Percentiles rank a stretch among this genome's conserved stretches.
phyloP scores from a whole-genome alignment of 73 alveolate genomes.

The Symbiodinium natans region DNA sequence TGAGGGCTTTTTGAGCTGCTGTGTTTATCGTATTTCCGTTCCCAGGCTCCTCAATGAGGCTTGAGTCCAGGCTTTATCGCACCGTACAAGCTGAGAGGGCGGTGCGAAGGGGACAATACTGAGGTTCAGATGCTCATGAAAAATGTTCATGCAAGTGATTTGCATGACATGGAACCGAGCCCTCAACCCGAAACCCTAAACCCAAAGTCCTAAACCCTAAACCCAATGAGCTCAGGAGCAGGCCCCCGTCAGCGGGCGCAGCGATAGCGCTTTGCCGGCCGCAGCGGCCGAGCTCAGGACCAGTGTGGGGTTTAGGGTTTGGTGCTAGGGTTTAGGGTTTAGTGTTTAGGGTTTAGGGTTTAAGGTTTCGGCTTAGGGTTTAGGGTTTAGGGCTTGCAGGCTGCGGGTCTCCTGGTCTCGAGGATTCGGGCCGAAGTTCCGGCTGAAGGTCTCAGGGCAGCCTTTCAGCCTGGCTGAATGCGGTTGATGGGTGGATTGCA shows the following conservation, averaged over 20 bases:
- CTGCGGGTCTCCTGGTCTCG: too few species aligned
- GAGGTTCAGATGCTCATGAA: too few species aligned
- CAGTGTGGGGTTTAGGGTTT: not conserved
- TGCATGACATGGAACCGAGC: too few species aligned
- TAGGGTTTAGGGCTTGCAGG: not conserved
- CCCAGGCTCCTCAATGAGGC: conserved; percentile 1
- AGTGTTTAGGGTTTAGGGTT: not conserved
- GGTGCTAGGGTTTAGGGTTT: not conserved
- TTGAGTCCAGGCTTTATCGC: conserved; percentile 5
- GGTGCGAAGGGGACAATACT: not conserved
- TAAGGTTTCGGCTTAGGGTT: not conserved
- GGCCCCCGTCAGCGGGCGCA: conserved; percentile 24
- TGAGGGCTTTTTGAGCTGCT: too few species aligned
- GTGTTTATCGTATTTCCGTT: too few species aligned
- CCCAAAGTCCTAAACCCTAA: not conserved
- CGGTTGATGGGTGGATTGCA: too few species aligned
- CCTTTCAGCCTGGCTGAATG: too few species aligned
- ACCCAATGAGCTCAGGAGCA: not conserved
- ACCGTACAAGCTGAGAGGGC: conserved; percentile 3
- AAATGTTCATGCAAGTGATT: too few species aligned
- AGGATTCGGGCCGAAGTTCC: too few species aligned
- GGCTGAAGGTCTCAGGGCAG: too few species aligned
- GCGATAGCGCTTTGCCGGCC: conserved; percentile 72
- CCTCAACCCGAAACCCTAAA: not conserved
- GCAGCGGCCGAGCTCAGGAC: not conserved